A percentile compares a stretch with the other conserved stretches of the same genome.
These are phyloP conservation scores for Suhomyces kilbournensis DNA, from an alignment of 805 yeast species.

Conservation along the genomic window DNA sequence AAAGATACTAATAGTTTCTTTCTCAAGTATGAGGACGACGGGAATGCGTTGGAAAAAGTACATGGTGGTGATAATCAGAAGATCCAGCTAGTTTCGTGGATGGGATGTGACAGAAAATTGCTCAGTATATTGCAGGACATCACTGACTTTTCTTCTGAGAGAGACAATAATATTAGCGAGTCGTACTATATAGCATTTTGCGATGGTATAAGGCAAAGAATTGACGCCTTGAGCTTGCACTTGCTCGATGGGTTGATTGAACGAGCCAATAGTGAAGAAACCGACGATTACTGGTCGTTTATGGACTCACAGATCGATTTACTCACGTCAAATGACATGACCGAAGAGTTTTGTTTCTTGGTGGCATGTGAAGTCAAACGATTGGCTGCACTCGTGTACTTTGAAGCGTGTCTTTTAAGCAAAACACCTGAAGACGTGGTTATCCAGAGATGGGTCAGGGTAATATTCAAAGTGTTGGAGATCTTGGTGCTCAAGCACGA, in stretches of 20 bases:
- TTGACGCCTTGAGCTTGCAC: slow-evolving; percentile 14
- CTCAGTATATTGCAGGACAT: slow-evolving; percentile 26
- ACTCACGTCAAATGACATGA: slow-evolving; percentile 4
- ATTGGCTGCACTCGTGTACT: slow-evolving; percentile 19
- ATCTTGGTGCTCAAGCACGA: slow-evolving; percentile 23
- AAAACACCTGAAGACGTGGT: slow-evolving; percentile 19
- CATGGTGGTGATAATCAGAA: neutral
- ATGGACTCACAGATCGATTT: slow-evolving; percentile 9
- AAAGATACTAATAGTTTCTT: slow-evolving; percentile 23
- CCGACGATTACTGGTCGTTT: neutral
- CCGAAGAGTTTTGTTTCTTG: slow-evolving; percentile 24
- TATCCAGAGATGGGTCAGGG: slow-evolving; percentile 14
- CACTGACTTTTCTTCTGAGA: slow-evolving; percentile 31
- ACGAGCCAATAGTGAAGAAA: neutral
- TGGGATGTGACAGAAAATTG: slow-evolving; percentile 28
- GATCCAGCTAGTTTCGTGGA: slow-evolving; percentile 24
- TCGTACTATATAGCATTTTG: slow-evolving; percentile 13
- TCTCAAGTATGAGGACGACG: slow-evolving; percentile 13
- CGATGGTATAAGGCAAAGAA: slow-evolving; percentile 13
- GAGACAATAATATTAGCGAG: slow-evolving; percentile 14
- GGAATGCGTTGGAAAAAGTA: neutral
- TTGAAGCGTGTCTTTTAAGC: slow-evolving; percentile 26
- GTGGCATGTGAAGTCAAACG: slow-evolving; percentile 28
- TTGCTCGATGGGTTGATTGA: slow-evolving; percentile 11
- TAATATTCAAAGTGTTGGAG: slow-evolving; percentile 18